A percentile compares a stretch with the other conserved stretches of the same genome.
Conservation (phyloP, 805 yeast genomes). For the Maudiozyma turicensis region DNA sequence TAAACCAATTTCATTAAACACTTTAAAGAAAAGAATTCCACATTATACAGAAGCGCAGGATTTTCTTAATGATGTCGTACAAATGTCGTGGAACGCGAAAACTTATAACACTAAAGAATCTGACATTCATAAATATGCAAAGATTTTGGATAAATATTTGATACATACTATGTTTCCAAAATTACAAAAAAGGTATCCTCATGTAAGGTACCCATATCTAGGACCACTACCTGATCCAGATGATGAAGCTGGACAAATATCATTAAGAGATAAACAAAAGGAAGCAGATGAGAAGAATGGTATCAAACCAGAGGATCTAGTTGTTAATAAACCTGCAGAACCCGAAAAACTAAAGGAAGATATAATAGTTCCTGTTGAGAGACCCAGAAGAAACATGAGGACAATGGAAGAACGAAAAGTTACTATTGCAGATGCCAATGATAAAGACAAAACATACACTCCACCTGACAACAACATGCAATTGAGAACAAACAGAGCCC, state of each 20-base stretch:
- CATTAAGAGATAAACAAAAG: conserved; percentile 3
- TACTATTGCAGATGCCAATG: neutral
- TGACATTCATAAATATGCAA: conserved; percentile 58
- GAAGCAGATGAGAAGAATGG: conserved; percentile 3
- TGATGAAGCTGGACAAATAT: conserved; percentile 8
- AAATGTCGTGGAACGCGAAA: conserved; percentile 84
- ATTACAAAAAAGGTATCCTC: conserved; percentile 26
- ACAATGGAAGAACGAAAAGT: neutral
- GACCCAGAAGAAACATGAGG: neutral
- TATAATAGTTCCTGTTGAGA: neutral
- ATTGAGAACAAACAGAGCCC: neutral
- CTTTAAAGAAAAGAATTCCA: conserved; percentile 53
- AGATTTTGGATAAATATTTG: conserved; percentile 34
- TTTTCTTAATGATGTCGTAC: conserved; percentile 69
- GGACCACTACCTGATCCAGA: conserved; percentile 56
- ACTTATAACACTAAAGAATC: conserved; percentile 67
- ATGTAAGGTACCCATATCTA: conserved; percentile 38
- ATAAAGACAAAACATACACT: conserved; percentile 1
- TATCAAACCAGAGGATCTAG: neutral
- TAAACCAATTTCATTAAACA: conserved; percentile 71
- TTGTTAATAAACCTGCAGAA: neutral
- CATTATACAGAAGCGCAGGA: conserved; percentile 55
- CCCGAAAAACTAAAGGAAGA: neutral
- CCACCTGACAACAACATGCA: neutral
- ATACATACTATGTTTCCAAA: conserved; percentile 29